A percentile compares a stretch with the other conserved stretches of the same genome.
phyloP scores from a whole-genome alignment of 176 grass and related monocot species.

The Avena sativa region DNA sequence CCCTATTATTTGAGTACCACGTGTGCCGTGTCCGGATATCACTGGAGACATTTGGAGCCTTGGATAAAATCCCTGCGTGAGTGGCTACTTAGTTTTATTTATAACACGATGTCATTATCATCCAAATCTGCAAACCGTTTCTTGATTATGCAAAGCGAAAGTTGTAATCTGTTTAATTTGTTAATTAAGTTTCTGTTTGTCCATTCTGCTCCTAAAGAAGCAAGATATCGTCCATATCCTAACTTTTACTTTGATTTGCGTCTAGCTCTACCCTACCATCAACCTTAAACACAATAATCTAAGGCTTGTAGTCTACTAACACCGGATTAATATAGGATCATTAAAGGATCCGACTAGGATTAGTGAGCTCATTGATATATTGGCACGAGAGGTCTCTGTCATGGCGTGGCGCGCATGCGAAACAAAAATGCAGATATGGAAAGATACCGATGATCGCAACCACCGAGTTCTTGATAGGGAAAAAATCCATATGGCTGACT shows the following conservation, averaged over 20 bases:
- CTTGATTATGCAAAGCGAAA: neutral
- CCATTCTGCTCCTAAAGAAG: neutral
- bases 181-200: neutral
- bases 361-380: neutral
- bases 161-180: neutral
- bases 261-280: neutral
- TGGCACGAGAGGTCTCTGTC: slow-evolving; percentile 11
- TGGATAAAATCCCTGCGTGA: neutral
- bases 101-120: neutral
- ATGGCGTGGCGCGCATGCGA: neutral
- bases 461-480: neutral
- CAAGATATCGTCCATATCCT: neutral
- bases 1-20: neutral
- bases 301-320: neutral
- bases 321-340: neutral
- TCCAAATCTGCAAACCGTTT: neutral
- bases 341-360: neutral
- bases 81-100: neutral
- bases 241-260: neutral
- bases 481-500: neutral
- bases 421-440: neutral
- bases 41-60: neutral
- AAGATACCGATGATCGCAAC: slow-evolving; percentile 29
- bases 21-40: neutral
- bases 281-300: neutral